Evolutionary conservation across 495 filamentous ascomycete genomes (phyloP).

Genomic region (Oidiodendron maius): DNA sequence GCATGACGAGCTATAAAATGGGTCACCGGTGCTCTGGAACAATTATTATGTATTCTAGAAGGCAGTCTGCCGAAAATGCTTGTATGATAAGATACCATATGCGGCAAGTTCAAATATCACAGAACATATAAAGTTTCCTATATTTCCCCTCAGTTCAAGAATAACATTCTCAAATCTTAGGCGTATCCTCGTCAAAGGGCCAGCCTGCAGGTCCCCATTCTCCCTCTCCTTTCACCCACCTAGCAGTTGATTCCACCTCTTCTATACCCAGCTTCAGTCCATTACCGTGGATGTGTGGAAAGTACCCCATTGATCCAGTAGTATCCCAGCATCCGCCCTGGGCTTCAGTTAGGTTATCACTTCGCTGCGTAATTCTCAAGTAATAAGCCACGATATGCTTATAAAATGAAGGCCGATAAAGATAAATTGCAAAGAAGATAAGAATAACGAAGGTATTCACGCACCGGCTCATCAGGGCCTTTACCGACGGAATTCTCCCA

Average conservation of each 20-base stretch:
- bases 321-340: slow-evolving; percentile 7
- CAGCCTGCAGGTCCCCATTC: slow-evolving; percentile 11
- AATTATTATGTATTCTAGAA: too few relatives aligned
- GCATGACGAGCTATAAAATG: slow-evolving; percentile 17
- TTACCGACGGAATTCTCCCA: slow-evolving; percentile 22
- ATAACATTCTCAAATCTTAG: neutral
- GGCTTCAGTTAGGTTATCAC: neutral
- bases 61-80: too few relatives aligned
- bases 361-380: neutral
- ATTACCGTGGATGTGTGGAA: slow-evolving; percentile 21
- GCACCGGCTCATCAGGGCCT: slow-evolving; percentile 9
- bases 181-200: slow-evolving; percentile 15
- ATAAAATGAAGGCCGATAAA: neutral
- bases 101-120: too few relatives aligned
- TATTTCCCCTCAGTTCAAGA: too few relatives aligned
- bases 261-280: slow-evolving; percentile 17
- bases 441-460: neutral
- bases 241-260: slow-evolving; percentile 14
- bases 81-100: too few relatives aligned
- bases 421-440: neutral
- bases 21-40: too few relatives aligned
- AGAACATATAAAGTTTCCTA: too few relatives aligned
- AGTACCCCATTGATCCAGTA: slow-evolving; percentile 11
- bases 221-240: slow-evolving; percentile 7
- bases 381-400: neutral